These are phyloP conservation scores for Piloderma croceum DNA, from an alignment of 768 basidiomycete genomes.

Conservation along the genomic window DNA sequence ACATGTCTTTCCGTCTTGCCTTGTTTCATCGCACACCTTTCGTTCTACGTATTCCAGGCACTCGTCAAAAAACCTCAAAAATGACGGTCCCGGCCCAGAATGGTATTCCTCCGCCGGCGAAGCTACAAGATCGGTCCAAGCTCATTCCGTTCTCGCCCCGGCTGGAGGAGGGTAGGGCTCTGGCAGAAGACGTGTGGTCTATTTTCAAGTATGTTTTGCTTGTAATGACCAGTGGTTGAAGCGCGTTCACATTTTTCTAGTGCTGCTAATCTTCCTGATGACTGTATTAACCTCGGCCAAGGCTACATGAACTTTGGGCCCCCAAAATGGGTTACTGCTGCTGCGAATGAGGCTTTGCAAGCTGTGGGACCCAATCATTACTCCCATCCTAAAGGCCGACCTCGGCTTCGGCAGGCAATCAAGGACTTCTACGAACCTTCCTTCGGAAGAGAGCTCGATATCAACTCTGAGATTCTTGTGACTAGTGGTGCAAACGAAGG, in stretches of 20 bases:
- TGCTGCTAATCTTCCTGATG: constrained; percentile 78
- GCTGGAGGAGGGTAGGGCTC: constrained; percentile 66
- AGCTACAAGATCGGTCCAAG: constrained; percentile 37
- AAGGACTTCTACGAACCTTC: constrained; percentile 68
- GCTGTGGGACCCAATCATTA: constrained; percentile 73
- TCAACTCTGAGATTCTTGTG: constrained; percentile 85
- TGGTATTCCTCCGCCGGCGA: background rate
- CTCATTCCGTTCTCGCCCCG: constrained; percentile 69
- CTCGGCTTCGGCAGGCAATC: constrained; percentile 84
- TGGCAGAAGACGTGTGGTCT: constrained; percentile 85
- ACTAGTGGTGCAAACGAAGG: constrained; percentile 98
- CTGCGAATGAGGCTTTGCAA: constrained; percentile 64
- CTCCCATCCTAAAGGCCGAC: constrained; percentile 85
- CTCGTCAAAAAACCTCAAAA: background rate
- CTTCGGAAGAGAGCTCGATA: constrained; percentile 65
- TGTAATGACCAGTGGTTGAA: background rate
- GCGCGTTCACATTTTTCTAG: constrained; percentile 33
- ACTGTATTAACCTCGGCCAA: constrained; percentile 94
- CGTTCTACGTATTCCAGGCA: background rate
- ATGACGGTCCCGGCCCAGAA: background rate
- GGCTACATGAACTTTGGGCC: constrained; percentile 93
- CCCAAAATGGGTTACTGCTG: constrained; percentile 71
- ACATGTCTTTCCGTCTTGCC: background rate
- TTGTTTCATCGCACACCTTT: background rate
- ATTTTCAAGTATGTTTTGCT: constrained; percentile 66